Percentiles rank a stretch among this genome's conserved stretches.
These are phyloP conservation scores for Artemisia tridentata DNA, from an alignment of 129 eudicot genomes.

Conservation along the genomic window DNA sequence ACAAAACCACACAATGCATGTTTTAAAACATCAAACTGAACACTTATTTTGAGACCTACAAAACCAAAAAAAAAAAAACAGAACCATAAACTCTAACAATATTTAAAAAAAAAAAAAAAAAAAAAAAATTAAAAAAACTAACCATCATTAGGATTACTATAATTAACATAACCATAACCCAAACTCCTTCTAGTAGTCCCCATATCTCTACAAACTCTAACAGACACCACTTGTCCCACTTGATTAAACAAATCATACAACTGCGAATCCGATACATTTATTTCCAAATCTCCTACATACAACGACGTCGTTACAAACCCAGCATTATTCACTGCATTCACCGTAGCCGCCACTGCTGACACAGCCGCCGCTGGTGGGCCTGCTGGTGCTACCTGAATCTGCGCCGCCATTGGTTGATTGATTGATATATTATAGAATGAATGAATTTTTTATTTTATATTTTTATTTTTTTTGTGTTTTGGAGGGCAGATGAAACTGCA, in stretches of 20 bases:
- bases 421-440: no score
- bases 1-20: no score
- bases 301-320: slow-evolving; percentile 57
- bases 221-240: slow-evolving; percentile 81
- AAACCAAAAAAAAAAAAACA: no score
- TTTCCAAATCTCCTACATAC: slow-evolving; percentile 73
- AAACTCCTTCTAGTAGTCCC: slow-evolving; percentile 53
- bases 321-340: no score
- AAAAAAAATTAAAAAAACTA: slow-evolving; percentile 4
- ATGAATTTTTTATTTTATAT: not conserved
- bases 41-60: no score
- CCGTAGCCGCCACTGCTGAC: slow-evolving; percentile 13
- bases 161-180: slow-evolving; percentile 85
- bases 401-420: slow-evolving; percentile 8
- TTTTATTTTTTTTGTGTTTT: slow-evolving; percentile 23
- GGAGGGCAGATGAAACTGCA: slow-evolving; percentile 74
- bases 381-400: slow-evolving; percentile 57
- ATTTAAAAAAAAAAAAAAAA: no score
- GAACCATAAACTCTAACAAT: no score
- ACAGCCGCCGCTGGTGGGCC: slow-evolving; percentile 27
- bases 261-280: slow-evolving; percentile 65
- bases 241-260: slow-evolving; percentile 71
- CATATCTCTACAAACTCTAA: slow-evolving; percentile 79
- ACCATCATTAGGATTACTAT: slow-evolving; percentile 70
- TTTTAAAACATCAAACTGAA: no score